Conservation (phyloP, 2,329 filamentous ascomycete genomes). For the Peltaster fructicola region DNA sequence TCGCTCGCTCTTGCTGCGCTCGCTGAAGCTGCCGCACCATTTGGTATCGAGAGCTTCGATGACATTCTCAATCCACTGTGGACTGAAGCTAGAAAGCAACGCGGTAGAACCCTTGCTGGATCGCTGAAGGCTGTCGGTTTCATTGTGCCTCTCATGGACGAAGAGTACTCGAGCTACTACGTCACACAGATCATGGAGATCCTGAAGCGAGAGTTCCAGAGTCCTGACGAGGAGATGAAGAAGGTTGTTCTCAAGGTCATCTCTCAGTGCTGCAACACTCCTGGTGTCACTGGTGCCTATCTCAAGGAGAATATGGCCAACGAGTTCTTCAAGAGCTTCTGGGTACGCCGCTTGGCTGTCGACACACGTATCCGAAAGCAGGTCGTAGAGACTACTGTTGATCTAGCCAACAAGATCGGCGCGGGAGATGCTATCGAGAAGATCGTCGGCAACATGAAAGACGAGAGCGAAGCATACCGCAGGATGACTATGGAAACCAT, state of each 20-base stretch:
- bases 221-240: slow-evolving; percentile 98
- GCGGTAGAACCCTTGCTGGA: slow-evolving; percentile 85
- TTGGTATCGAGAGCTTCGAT: slow-evolving; percentile 98
- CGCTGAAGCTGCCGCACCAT: slow-evolving; percentile 90
- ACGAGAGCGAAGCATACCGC: slow-evolving; percentile 91
- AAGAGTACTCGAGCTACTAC: slow-evolving; percentile 98
- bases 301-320: slow-evolving; percentile 87
- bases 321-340: slow-evolving; percentile 98
- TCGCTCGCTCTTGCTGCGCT: slow-evolving; percentile 86
- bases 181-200: slow-evolving; percentile 99
- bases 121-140: slow-evolving; percentile 96
- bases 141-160: slow-evolving; percentile 97
- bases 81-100: slow-evolving; percentile 90
- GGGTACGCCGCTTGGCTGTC: slow-evolving; percentile 90
- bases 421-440: slow-evolving; percentile 87
- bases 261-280: slow-evolving; percentile 83
- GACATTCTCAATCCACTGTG: slow-evolving; percentile 93
- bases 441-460: slow-evolving; percentile 88
- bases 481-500: slow-evolving; percentile 99
- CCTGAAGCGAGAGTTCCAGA: slow-evolving; percentile 83
- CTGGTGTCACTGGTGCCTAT: slow-evolving; percentile 87
- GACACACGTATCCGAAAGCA: slow-evolving; percentile 97
- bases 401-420: slow-evolving; percentile 94
- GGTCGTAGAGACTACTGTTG: slow-evolving; percentile 94
- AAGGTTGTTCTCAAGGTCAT: slow-evolving; percentile 97